Conservation (phyloP, 2,329 filamentous ascomycete genomes). For the Blumeria hordei region DNA sequence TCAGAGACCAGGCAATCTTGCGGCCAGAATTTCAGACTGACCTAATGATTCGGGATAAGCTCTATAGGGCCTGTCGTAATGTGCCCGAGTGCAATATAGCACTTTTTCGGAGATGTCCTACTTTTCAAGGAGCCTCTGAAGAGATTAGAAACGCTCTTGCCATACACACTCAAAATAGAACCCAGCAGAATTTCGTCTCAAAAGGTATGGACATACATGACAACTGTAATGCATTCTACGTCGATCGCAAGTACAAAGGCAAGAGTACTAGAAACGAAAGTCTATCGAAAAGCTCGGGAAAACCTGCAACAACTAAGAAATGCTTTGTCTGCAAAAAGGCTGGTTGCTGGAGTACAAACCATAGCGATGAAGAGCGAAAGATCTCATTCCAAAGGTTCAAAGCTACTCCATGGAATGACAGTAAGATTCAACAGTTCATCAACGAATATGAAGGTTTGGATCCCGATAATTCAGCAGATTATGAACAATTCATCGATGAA, state of each 20-base stretch:
- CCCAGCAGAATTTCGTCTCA: too few species aligned
- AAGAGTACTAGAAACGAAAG: too few species aligned
- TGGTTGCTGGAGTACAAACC: neutral
- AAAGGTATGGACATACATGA: too few species aligned
- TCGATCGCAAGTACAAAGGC: too few species aligned
- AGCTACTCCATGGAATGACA: neutral
- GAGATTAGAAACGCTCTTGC: neutral
- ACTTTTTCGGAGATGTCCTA: neutral
- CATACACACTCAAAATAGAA: neutral
- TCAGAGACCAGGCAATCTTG: neutral
- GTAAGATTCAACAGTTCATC: neutral
- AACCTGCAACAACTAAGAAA: neutral
- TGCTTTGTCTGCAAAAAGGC: neutral
- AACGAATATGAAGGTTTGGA: neutral
- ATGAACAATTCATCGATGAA: neutral
- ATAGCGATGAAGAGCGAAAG: neutral
- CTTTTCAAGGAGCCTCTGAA: neutral
- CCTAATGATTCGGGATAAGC: neutral
- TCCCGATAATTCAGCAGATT: neutral
- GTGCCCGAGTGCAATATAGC: neutral
- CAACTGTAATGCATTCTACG: too few species aligned
- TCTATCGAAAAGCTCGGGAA: too few species aligned
- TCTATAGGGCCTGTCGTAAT: neutral
- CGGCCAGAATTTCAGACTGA: neutral
- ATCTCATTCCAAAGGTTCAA: neutral